phyloP scores from a whole-genome alignment of 495 filamentous ascomycete genomes.

The Penicillium odoratum region DNA sequence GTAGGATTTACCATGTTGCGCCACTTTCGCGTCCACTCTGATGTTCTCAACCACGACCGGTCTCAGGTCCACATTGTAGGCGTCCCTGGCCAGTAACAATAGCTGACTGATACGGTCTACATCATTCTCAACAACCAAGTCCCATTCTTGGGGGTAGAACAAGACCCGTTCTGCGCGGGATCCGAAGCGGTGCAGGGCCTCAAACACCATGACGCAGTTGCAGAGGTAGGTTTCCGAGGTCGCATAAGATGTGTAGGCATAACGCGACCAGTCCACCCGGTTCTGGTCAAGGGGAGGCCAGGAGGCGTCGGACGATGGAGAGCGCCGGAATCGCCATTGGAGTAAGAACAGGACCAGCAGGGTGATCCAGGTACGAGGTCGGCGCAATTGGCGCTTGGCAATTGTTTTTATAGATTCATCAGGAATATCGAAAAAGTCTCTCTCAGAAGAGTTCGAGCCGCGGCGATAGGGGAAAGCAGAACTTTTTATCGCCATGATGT shows the following conservation, averaged over 20 bases:
- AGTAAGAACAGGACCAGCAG: slow-evolving; percentile 33
- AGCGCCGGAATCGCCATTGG: slow-evolving; percentile 30
- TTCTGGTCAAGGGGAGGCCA: slow-evolving; percentile 40
- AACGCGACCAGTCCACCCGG: slow-evolving; percentile 58
- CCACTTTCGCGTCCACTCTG: slow-evolving; percentile 20
- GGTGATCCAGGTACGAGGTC: slow-evolving; percentile 38
- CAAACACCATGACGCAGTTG: slow-evolving; percentile 76
- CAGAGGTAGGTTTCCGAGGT: slow-evolving; percentile 69
- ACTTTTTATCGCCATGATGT: slow-evolving; percentile 23
- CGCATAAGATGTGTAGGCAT: slow-evolving; percentile 72
- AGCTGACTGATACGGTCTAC: slow-evolving; percentile 53
- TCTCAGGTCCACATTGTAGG: slow-evolving; percentile 60
- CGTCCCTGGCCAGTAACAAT: slow-evolving; percentile 57
- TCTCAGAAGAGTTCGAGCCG: slow-evolving; percentile 37
- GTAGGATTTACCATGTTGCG: slow-evolving; percentile 33
- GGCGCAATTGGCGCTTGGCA: slow-evolving; percentile 38
- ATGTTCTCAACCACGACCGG: slow-evolving; percentile 60
- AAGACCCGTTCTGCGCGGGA: slow-evolving; percentile 66
- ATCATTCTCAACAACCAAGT: slow-evolving; percentile 37
- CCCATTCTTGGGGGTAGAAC: slow-evolving; percentile 64
- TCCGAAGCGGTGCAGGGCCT: slow-evolving; percentile 57
- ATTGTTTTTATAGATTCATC: slow-evolving; percentile 37
- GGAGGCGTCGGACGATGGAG: slow-evolving; percentile 22
- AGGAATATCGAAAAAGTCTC: slow-evolving; percentile 48
- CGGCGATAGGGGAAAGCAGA: slow-evolving; percentile 31